These are phyloP conservation scores for Nigrospora oryzae DNA, from an alignment of 2,329 filamentous ascomycete species.

Conservation along the genomic window DNA sequence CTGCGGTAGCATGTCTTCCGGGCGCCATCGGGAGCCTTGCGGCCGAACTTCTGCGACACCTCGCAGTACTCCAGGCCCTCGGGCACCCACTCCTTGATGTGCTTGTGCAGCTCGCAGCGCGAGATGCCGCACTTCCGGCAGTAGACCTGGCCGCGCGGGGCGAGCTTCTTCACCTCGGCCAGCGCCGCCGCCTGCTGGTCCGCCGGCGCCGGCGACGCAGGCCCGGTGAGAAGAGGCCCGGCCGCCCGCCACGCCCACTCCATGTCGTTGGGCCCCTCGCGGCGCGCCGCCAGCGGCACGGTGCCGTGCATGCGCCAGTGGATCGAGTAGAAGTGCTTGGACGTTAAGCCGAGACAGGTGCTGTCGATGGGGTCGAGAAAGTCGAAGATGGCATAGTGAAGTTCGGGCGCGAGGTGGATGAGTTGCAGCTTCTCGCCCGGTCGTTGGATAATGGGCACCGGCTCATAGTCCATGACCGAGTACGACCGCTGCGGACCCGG, in stretches of 20 bases:
- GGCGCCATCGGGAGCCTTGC: conserved; percentile 34
- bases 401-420: conserved; percentile 45
- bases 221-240: conserved; percentile 24
- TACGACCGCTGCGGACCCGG: conserved; percentile 46
- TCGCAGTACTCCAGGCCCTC: conserved; percentile 49
- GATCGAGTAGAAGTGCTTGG: conserved; percentile 48
- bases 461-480: conserved; percentile 53
- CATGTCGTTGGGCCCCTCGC: conserved; percentile 52
- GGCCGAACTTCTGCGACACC: conserved; percentile 49
- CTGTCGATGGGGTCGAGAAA: conserved; percentile 57
- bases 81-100: conserved; percentile 53
- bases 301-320: conserved; percentile 46
- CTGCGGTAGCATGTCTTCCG: conserved; percentile 49
- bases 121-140: conserved; percentile 54
- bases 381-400: conserved; percentile 53
- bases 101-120: conserved; percentile 55
- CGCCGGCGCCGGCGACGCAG: conserved; percentile 18
- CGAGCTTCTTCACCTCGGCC: conserved; percentile 34
- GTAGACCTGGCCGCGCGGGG: conserved; percentile 50
- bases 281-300: conserved; percentile 48
- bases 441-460: conserved; percentile 38
- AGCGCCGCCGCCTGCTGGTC: conserved; percentile 8
- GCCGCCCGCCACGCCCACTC: conserved; percentile 57
- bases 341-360: conserved; percentile 52
- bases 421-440: conserved; percentile 38